Base-by-base conservation (phyloP, 2,329 filamentous ascomycete genomes). In the Colletotrichum incanum region DNA sequence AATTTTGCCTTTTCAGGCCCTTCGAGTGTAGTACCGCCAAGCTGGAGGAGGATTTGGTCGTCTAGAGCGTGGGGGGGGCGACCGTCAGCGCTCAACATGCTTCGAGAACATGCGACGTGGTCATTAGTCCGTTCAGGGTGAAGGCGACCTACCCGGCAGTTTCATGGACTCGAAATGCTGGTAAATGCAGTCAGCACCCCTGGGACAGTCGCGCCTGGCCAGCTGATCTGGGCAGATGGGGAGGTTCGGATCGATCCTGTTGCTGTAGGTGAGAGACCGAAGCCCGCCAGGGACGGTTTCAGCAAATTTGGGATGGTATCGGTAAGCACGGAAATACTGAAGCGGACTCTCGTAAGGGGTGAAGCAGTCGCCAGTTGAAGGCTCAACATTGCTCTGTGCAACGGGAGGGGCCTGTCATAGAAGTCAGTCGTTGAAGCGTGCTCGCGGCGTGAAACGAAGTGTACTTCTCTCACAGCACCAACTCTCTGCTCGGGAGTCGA, bases 241-340 rank as follows among this genome's bases (percentile, higher is more conserved):
- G 76, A 89, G 91, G 73, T 90, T 87, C 31, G 91, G 87, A 80
- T 98, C 91, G 82, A 99, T 97, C 76, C 92, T 92, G 82, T 97
- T 94, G 84, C 94, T 98, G 84, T 96, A 98, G 54, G 95, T 98
- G 85, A 97, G 87, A 75, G 96, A 98, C 79, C 93, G 92, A 79
- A 95, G 92, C 54, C 96, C 96, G 74, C 92, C 93, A 67, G 90
- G 80, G 69, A 98, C 91, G 68, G 90, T 85, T 61, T 92, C 82
- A 75, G 87, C 85, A 83, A 92, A 98, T 63, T 89, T 86, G 41
- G 94, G 94, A 79, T 98, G 95, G 80, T 96, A 98, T 76, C 96
- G 94, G 83, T 94, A 99, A 47, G 94, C 93, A 80, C 91, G 94
- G 82, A 98, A 98, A 76, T 90, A 89, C 76, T 90, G 91, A 73